phyloP scores from a whole-genome alignment of 306 rosid genomes.

The Sphenostylis stenocarpa region DNA sequence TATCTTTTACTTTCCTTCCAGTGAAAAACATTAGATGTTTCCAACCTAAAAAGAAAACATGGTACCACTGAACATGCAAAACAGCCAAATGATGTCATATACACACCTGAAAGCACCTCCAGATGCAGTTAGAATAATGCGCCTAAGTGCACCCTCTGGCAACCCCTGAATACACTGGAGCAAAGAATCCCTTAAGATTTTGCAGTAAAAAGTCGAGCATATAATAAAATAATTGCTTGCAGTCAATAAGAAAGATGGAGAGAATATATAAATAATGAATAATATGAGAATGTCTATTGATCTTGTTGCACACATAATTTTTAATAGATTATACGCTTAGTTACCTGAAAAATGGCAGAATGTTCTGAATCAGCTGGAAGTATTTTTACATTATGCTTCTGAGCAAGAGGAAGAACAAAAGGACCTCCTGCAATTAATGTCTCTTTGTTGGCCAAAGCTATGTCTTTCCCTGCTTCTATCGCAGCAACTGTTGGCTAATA shows the following conservation, averaged over 20 bases:
- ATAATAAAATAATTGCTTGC: constrained; percentile 13
- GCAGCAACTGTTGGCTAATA: constrained; percentile 98
- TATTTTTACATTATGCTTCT: constrained; percentile 84
- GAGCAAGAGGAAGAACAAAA: constrained; percentile 98
- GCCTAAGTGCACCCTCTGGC: constrained; percentile 84
- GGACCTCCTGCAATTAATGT: constrained; percentile 99
- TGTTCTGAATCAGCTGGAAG: constrained; percentile 99
- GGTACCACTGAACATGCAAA: constrained; percentile 14
- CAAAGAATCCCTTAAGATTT: constrained; percentile 36
- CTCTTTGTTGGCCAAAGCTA: constrained; percentile 98
- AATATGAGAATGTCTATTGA: constrained; percentile 2
- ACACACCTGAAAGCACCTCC: constrained; percentile 94
- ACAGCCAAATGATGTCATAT: background rate
- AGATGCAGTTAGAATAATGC: constrained; percentile 90
- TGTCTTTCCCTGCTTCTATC: constrained; percentile 98
- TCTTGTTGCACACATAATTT: constrained; percentile 6
- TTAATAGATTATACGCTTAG: background rate
- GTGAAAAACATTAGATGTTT: constrained; percentile 1
- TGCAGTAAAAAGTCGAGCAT: background rate
- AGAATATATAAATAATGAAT: background rate
- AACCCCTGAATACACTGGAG: constrained; percentile 97
- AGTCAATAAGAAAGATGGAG: background rate
- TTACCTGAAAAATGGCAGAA: constrained; percentile 98
- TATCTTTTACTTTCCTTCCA: constrained; percentile 10
- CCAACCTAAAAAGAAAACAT: background rate